phyloP scores from a whole-genome alignment of 345 rosid genomes.

The sweet orange (Citrus sinensis) region DNA sequence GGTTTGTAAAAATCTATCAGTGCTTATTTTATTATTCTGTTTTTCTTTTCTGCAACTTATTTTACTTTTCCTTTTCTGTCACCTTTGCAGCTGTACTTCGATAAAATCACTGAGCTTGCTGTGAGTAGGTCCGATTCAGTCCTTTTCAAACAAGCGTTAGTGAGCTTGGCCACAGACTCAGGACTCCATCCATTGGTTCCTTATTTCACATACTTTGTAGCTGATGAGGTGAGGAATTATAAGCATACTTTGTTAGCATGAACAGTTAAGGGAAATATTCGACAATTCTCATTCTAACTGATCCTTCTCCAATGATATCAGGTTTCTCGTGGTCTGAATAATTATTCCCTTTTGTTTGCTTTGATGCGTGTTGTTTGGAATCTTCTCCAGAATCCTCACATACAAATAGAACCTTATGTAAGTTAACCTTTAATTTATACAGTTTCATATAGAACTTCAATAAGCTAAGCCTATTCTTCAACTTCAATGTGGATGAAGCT shows the following conservation, averaged over 20 bases:
- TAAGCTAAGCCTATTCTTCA: slow-evolving; percentile 6
- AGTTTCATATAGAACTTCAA: not conserved
- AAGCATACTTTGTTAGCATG: not conserved
- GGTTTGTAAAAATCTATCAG: slow-evolving; percentile 36
- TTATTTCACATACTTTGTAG: slow-evolving; percentile 83
- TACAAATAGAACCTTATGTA: slow-evolving; percentile 92
- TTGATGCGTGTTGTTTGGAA: slow-evolving; percentile 87
- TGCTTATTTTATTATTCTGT: slow-evolving; percentile 2
- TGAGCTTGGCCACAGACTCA: slow-evolving; percentile 90
- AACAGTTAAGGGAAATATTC: not conserved
- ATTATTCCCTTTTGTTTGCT: slow-evolving; percentile 76
- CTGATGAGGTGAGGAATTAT: slow-evolving; percentile 76
- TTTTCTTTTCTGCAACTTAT: not conserved
- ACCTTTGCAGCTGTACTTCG: slow-evolving; percentile 79
- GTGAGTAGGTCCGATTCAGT: slow-evolving; percentile 66
- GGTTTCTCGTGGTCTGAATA: slow-evolving; percentile 92
- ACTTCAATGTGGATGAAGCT: not conserved
- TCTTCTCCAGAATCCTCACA: slow-evolving; percentile 87
- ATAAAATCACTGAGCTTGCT: slow-evolving; percentile 88
- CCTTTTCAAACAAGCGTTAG: slow-evolving; percentile 87
- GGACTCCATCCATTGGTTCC: slow-evolving; percentile 99
- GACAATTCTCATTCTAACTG: slow-evolving; percentile 12
- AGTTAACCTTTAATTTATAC: slow-evolving; percentile 32
- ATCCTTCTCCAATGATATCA: slow-evolving; percentile 30
- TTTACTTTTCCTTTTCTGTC: not conserved